Percentiles rank a stretch among this genome's conserved stretches.
phyloP scores from a whole-genome alignment of 2,329 filamentous ascomycete species.

The Paracoccidioides brasiliensis region DNA sequence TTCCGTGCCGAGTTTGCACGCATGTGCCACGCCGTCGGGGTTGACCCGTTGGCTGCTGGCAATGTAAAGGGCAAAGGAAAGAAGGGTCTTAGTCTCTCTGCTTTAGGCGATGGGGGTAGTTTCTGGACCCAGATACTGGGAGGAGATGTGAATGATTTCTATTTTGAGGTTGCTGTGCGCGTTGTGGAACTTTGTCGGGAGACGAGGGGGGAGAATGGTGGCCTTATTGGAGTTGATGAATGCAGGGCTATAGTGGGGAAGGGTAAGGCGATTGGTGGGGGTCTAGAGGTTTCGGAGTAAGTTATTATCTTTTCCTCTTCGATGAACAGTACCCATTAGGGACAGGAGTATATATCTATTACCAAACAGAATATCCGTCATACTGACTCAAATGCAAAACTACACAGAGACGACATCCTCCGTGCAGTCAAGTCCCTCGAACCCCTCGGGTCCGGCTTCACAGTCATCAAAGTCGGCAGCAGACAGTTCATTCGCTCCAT shows the following conservation, averaged over 20 bases:
- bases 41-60: conserved; percentile 75
- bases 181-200: conserved; percentile 86
- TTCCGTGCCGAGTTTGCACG: conserved; percentile 96
- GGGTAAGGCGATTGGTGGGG: conserved; percentile 59
- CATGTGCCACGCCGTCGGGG: conserved; percentile 95
- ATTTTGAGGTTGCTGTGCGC: conserved; percentile 91
- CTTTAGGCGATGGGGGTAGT: conserved; percentile 42
- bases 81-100: conserved; percentile 27
- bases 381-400: not conserved
- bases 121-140: conserved; percentile 91
- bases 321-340: too few species aligned
- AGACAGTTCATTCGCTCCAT: conserved; percentile 83
- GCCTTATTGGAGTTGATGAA: conserved; percentile 73
- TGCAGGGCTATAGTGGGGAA: conserved; percentile 62
- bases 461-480: conserved; percentile 67
- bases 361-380: not conserved
- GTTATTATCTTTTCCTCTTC: conserved; percentile 4
- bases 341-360: not conserved
- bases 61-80: conserved; percentile 39
- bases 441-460: conserved; percentile 79
- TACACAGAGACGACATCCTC: conserved; percentile 65
- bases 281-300: conserved; percentile 66
- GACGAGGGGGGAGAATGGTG: conserved; percentile 82
- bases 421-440: conserved; percentile 76
- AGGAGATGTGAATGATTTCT: conserved; percentile 90